Evolutionary conservation across 768 basidiomycete species (phyloP), one percentile per base, ranked within the genome.

Genomic region (Mycena maculata): DNA sequence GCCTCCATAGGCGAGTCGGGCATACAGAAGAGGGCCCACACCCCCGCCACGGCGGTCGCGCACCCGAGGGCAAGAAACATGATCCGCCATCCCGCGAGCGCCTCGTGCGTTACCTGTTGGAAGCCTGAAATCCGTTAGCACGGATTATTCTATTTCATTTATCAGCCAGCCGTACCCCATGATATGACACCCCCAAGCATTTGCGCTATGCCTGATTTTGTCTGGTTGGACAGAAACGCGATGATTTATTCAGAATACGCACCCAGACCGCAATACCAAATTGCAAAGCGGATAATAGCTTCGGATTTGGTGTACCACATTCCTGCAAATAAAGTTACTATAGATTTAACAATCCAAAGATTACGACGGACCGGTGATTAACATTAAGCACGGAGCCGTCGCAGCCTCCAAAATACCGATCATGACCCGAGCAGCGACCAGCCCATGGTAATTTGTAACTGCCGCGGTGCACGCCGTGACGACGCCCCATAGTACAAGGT

Each of bases 301-400:
- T 71, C 69, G 13, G 69, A 64, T 52, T 64, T 63, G 2, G 69
- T 71, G 47, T 71, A 71, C 69, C 69, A 71, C 69, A 71, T 71
- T n/a, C 69, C 68, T 69, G 31, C 2, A 23, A 16, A 25, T 27
- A 0, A 16, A 27, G 22, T 20, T 2, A 41, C 18, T 15, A 41
- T 11, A 12, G 30, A 39, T 4, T 27, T 23, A 18, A 36, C 12
- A 33, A 6, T 12, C 5, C 5, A 36, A 42, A 11, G 22, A 22
- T 13, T 13, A 28, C 6, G 13, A 27, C 63, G 47, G 27, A 70
- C 68, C 64, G 10, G 68, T 70, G 50, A 70, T 70, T n/a, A 70
- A 33, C 68, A 70, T 70, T 36, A 70, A 48, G 54, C 65, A 67
- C 20, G 69, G 66, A 25, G 69, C 61, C 1, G 69, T 71, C 13